Evolutionary conservation across 257 asterid genomes (phyloP), one percentile per base, ranked within the genome.

Genomic region (Jasminum sambac): DNA sequence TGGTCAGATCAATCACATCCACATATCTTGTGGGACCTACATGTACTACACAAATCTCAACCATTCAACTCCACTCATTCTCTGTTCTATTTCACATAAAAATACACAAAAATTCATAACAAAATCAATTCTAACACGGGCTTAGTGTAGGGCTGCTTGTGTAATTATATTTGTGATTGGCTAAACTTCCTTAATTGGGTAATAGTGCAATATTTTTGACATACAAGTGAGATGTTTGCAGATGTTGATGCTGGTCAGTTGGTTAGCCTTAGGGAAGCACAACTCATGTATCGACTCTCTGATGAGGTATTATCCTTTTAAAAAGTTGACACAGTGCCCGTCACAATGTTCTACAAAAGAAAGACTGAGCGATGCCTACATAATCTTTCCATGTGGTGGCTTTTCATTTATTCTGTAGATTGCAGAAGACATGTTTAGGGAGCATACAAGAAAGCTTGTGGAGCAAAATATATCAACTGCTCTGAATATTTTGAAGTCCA

Each of bases 371-470:
- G 59, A 61, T 34, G 36, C 36, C 36, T 30, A 21, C 40, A 14
- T 5, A 11, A 40, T 39, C 40, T 78, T 67, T 77, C 61, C 65
- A 17, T 43, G 43, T 46, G 65, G 42, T 4, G 25, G 57, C 36
- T 30, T 58, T 78, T 36, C 66, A 63, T 38, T 61, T 50, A 24
- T 41, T 70, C 50, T 81, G 76, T 84, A 95, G 99, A 89, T 91
- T 77, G 97, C 98, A 71, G 97, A 75, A 69, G 96, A 85, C 72
- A 84, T 88, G 96, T 90, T 95, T 78, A 90, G 91, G 84, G 95
- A 91, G 84, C 92, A 85, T 82, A 84, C 90, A 13, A 87, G 98
- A 83, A 91, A 88, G 88, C 86, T 91, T 75, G 94, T 80, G 68
- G 98, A 91, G 80, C 83, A 82, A 79, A 75, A 78, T 80, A 81